Percentiles rank a stretch among this genome's conserved stretches.
phyloP scores from a whole-genome alignment of 2,329 filamentous ascomycete species.

The Diplodia intermedia region DNA sequence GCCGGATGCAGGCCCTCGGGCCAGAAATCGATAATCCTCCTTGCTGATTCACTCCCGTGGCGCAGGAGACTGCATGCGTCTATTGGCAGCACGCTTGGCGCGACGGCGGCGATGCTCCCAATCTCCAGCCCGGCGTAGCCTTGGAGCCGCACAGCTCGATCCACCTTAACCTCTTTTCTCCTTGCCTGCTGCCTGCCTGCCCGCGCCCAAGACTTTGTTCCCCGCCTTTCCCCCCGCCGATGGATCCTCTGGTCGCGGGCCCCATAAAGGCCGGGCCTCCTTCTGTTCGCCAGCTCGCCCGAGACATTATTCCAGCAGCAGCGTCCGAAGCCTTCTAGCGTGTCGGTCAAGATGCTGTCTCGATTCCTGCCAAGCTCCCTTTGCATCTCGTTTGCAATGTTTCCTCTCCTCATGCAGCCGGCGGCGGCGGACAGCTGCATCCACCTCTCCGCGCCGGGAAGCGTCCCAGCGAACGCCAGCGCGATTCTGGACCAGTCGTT shows the following conservation, averaged over 20 bases:
- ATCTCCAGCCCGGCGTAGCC: not conserved
- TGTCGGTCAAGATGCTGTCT: not conserved
- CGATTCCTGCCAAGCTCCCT: not conserved
- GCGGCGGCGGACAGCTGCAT: not conserved
- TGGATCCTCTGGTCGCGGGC: not conserved
- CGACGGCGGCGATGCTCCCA: not conserved
- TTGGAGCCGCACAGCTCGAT: constrained; percentile 8
- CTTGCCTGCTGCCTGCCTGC: not conserved
- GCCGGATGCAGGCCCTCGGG: not conserved
- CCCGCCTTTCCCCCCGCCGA: constrained; percentile 14
- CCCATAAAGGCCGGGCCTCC: not conserved
- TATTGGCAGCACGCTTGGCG: not conserved
- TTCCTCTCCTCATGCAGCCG: not conserved
- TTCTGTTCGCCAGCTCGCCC: not conserved
- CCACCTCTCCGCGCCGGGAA: not conserved
- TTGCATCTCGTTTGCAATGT: not conserved
- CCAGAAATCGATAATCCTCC: not conserved
- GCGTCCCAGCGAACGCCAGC: constrained; percentile 1
- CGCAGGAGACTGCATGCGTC: no score
- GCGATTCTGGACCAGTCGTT: constrained; percentile 14
- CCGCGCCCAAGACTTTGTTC: not conserved
- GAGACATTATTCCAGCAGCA: not conserved
- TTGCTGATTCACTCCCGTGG: not conserved
- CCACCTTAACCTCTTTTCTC: constrained; percentile 6
- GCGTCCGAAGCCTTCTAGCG: no score